These are phyloP conservation scores for Cyclanthera cordifolia DNA, from an alignment of 306 rosid species.

Conservation along the genomic window DNA sequence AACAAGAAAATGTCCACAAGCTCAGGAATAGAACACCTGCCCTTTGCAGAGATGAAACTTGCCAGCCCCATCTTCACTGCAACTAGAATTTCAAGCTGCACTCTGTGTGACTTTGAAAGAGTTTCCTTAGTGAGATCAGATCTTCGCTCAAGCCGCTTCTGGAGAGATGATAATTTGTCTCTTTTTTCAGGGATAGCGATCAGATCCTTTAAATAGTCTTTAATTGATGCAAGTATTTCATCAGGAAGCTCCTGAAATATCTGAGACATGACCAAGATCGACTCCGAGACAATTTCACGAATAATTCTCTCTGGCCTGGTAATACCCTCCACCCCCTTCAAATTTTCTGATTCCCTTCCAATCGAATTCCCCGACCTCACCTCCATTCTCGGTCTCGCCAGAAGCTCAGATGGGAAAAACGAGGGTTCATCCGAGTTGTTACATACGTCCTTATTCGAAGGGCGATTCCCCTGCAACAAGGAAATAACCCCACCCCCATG, in stretches of 20 bases:
- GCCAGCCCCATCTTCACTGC: conserved; percentile 69
- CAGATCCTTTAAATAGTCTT: conserved; percentile 56
- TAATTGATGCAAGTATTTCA: conserved; percentile 38
- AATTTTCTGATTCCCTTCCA: conserved; percentile 67
- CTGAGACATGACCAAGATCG: conserved; percentile 41
- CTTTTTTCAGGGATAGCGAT: conserved; percentile 59
- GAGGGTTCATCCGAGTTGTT: conserved; percentile 65
- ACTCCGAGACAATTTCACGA: conserved; percentile 45
- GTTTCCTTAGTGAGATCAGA: conserved; percentile 73
- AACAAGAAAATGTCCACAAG: conserved; percentile 71
- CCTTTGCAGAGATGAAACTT: conserved; percentile 51
- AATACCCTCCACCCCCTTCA: conserved; percentile 43
- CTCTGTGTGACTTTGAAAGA: conserved; percentile 61
- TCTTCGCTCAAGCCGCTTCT: conserved; percentile 52
- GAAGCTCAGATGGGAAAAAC: conserved; percentile 81
- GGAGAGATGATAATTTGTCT: conserved; percentile 61
- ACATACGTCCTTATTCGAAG: conserved; percentile 22
- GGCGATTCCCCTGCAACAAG: conserved; percentile 46
- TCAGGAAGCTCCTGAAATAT: conserved; percentile 60
- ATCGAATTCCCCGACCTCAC: conserved; percentile 64
- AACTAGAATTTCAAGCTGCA: conserved; percentile 56
- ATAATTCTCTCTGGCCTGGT: conserved; percentile 65
- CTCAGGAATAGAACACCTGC: conserved; percentile 33
- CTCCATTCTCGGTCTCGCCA: conserved; percentile 68
- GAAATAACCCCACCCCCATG: conserved; percentile 52